Evolutionary conservation across 164 flowering plant species (phyloP).

Genomic region (Brasenia schreberi): DNA sequence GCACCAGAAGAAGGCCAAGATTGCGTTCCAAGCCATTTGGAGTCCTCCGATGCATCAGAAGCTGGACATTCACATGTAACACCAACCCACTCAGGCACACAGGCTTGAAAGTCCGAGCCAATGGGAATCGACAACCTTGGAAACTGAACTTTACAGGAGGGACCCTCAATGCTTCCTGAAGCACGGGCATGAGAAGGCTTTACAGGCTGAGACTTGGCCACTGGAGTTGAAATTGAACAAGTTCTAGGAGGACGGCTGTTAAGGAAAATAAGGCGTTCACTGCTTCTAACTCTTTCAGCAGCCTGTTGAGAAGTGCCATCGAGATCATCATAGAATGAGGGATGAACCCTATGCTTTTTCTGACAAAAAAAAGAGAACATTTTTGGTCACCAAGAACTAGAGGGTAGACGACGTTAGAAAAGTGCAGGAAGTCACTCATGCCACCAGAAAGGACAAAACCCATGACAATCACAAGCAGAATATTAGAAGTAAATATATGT

Average conservation of each 20-base stretch:
- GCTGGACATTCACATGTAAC: conserved; percentile 14
- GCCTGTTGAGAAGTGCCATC: conserved; percentile 15
- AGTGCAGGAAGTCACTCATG: not conserved
- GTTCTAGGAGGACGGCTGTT: conserved; percentile 7
- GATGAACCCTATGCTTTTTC: conserved; percentile 73
- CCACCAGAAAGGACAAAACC: not conserved
- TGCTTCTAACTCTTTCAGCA: conserved; percentile 29
- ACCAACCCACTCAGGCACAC: conserved; percentile 61
- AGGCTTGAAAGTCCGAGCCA: conserved; percentile 53
- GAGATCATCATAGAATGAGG: conserved; percentile 59
- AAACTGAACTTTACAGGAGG: conserved; percentile 8
- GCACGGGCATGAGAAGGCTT: conserved; percentile 2
- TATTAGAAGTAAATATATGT: no score
- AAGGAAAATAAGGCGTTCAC: conserved; percentile 19
- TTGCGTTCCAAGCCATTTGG: conserved; percentile 62
- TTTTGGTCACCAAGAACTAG: not conserved
- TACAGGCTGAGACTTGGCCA: conserved; percentile 11
- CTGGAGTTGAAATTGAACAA: conserved; percentile 14
- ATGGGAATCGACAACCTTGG: conserved; percentile 24
- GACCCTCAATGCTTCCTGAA: conserved; percentile 12
- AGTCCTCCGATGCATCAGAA: conserved; percentile 20
- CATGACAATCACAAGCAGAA: no score
- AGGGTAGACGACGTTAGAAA: not conserved
- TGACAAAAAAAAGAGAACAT: conserved; percentile 12
- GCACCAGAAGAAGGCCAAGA: conserved; percentile 47